Conservation (phyloP, 495 filamentous ascomycete species). For the Aspergillus biplanus region DNA sequence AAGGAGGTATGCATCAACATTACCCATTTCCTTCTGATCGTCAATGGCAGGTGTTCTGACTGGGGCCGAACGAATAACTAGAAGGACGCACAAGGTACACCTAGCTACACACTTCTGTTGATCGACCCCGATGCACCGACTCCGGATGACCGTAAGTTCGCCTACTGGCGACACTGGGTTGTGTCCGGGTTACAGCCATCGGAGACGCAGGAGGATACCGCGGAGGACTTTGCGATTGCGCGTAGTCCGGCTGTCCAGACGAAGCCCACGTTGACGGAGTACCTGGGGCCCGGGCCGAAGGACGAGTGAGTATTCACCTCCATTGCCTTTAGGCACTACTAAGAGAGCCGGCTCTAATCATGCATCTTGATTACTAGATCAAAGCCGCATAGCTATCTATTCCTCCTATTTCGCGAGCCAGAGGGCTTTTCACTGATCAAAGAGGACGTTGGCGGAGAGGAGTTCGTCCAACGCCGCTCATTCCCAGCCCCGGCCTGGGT, state of each 20-base stretch:
- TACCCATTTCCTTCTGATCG: background rate
- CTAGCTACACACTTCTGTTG: constrained; percentile 23
- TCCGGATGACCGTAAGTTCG: constrained; percentile 26
- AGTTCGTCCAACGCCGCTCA: constrained; percentile 23
- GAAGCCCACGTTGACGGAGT: constrained; percentile 17
- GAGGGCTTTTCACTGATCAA: constrained; percentile 10
- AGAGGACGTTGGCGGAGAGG: constrained; percentile 27
- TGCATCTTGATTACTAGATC: constrained; percentile 7
- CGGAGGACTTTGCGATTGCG: background rate
- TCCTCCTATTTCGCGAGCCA: constrained; percentile 24
- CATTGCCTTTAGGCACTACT: background rate
- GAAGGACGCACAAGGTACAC: background rate
- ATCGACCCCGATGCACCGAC: constrained; percentile 25
- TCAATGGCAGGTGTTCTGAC: background rate
- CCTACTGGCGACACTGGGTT: constrained; percentile 28
- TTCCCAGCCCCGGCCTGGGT: constrained; percentile 23
- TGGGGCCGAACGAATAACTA: background rate
- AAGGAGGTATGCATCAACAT: constrained; percentile 14
- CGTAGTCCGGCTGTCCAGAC: background rate
- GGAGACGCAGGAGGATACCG: background rate
- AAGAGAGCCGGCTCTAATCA: background rate
- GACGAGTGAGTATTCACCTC: constrained; percentile 26
- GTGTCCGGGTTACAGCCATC: constrained; percentile 13
- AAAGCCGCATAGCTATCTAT: constrained; percentile 23
- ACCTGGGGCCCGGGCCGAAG: constrained; percentile 27